Conservation (phyloP, 2,329 filamentous ascomycete species). For the Sporothrix mexicana region DNA sequence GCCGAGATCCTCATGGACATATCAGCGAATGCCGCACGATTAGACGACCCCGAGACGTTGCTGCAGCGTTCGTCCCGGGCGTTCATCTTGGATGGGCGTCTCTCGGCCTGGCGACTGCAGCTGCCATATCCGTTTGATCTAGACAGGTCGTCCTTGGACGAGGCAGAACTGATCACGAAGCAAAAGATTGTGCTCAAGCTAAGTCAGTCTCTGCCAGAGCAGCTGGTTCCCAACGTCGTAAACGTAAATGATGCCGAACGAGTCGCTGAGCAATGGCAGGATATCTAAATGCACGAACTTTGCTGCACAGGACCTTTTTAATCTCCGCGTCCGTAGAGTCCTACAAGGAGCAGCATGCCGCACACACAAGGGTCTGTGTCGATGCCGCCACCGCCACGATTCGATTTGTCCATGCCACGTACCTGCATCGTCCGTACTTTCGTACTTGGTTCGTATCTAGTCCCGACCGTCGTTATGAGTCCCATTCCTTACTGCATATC, state of each 20-base stretch:
- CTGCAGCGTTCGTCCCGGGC: slow-evolving; percentile 1
- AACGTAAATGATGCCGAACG: too few relatives aligned
- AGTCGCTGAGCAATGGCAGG: background rate
- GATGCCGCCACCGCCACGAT: slow-evolving; percentile 5
- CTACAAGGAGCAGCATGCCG: background rate
- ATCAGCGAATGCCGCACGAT: slow-evolving; percentile 4
- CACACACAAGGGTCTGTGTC: background rate
- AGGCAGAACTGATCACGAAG: slow-evolving; percentile 20
- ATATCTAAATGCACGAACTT: slow-evolving; percentile 4
- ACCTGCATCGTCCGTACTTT: slow-evolving; percentile 12
- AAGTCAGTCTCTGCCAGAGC: background rate
- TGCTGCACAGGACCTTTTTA: slow-evolving; percentile 4
- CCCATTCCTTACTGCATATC: too few relatives aligned
- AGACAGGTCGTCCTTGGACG: slow-evolving; percentile 1
- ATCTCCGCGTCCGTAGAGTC: slow-evolving; percentile 2
- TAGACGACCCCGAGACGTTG: background rate
- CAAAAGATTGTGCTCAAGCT: slow-evolving; percentile 15
- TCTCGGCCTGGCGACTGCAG: background rate
- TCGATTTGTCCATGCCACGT: slow-evolving; percentile 9
- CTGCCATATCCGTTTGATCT: background rate
- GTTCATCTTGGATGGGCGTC: too few relatives aligned
- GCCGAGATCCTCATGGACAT: slow-evolving; percentile 19
- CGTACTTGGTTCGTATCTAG: background rate
- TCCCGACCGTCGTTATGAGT: too few relatives aligned
- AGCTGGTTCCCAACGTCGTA: too few relatives aligned